Evolutionary conservation across 2,329 filamentous ascomycete genomes (phyloP).

Genomic region (Cladosporium cucumerinum): DNA sequence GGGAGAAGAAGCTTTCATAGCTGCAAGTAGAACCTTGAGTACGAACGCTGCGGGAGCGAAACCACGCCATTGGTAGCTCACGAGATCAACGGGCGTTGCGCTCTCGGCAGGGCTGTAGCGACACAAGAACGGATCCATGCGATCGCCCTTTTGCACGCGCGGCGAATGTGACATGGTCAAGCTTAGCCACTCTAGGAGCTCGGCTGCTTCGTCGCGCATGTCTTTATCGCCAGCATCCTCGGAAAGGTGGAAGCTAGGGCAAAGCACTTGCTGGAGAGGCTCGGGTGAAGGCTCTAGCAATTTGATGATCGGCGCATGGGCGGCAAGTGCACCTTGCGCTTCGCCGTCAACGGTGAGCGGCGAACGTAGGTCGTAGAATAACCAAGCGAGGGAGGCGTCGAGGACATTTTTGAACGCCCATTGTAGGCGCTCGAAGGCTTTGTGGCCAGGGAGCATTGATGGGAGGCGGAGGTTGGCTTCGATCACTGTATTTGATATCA

Average conservation of each 20-base stretch:
- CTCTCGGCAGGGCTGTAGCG: constrained; percentile 57
- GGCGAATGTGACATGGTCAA: constrained; percentile 64
- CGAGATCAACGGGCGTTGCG: constrained; percentile 26
- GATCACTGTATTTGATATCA: constrained; percentile 54
- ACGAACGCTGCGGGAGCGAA: constrained; percentile 40
- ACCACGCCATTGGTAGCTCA: constrained; percentile 42
- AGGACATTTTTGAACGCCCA: constrained; percentile 79
- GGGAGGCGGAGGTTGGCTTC: constrained; percentile 70
- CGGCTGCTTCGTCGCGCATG: constrained; percentile 61
- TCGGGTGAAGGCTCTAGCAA: constrained; percentile 27
- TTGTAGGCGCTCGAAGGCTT: constrained; percentile 72
- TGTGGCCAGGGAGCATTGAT: constrained; percentile 79
- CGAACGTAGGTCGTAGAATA: constrained; percentile 63
- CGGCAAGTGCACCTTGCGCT: constrained; percentile 21
- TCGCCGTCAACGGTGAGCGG: constrained; percentile 12
- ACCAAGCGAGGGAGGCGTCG: constrained; percentile 65
- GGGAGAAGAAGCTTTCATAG: constrained; percentile 23
- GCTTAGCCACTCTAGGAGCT: constrained; percentile 72
- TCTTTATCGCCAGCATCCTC: constrained; percentile 35
- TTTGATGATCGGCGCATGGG: constrained; percentile 34
- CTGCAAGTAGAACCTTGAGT: constrained; percentile 27
- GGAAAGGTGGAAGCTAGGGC: constrained; percentile 29
- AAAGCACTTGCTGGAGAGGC: constrained; percentile 26
- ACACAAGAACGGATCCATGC: constrained; percentile 65
- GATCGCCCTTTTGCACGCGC: constrained; percentile 56